Conservation (phyloP, 441 rosid genomes). For the Populus trichocarpa region DNA sequence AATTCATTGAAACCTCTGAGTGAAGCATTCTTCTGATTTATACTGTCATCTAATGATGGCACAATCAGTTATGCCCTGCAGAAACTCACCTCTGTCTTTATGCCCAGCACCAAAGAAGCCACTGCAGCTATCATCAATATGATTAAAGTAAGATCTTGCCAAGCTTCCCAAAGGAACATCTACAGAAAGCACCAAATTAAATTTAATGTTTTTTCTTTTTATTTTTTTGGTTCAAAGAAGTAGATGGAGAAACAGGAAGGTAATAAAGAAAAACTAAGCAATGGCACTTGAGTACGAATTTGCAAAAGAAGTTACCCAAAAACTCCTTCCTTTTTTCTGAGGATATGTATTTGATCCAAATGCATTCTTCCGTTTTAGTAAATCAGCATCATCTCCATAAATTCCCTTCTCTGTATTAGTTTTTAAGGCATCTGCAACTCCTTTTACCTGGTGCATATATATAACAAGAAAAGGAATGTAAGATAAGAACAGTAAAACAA, state of each 20-base stretch:
- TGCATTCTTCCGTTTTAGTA: slow-evolving; percentile 53
- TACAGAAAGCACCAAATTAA: slow-evolving; percentile 19
- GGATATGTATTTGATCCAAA: slow-evolving; percentile 99
- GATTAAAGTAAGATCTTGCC: slow-evolving; percentile 95
- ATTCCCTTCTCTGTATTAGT: slow-evolving; percentile 81
- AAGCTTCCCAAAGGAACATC: slow-evolving; percentile 99
- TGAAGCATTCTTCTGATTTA: background rate
- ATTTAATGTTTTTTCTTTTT: background rate
- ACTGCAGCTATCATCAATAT: slow-evolving; percentile 91
- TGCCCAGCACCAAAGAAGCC: slow-evolving; percentile 88
- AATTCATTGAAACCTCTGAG: background rate
- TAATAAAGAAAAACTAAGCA: slow-evolving; percentile 16
- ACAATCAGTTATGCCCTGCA: slow-evolving; percentile 12
- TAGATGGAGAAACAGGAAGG: background rate
- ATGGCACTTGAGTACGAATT: slow-evolving; percentile 3
- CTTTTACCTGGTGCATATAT: slow-evolving; percentile 55
- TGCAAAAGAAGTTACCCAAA: slow-evolving; percentile 60
- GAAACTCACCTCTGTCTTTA: slow-evolving; percentile 82
- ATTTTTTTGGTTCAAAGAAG: background rate
- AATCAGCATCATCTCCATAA: slow-evolving; percentile 69
- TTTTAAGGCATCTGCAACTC: slow-evolving; percentile 58
- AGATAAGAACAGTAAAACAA: background rate
- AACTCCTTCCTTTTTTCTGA: slow-evolving; percentile 85
- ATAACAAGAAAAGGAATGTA: slow-evolving; percentile 6
- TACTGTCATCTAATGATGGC: slow-evolving; percentile 2